Evolutionary conservation across 805 yeast species (phyloP).

Genomic region (Ogataea degrootiae): DNA sequence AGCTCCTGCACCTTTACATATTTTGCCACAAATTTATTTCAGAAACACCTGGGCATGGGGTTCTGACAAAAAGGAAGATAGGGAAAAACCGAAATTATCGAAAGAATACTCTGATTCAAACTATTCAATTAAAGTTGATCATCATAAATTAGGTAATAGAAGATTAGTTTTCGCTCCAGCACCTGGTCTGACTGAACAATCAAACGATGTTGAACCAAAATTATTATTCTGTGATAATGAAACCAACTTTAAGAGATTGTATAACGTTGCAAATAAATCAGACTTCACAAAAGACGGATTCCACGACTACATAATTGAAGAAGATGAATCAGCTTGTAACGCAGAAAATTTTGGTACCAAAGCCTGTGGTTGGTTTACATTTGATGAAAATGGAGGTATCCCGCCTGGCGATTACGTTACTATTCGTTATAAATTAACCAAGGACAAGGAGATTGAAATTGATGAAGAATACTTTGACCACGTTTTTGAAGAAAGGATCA

Average conservation of each 20-base stretch:
- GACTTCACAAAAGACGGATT: slow-evolving; percentile 82
- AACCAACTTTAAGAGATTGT: slow-evolving; percentile 68
- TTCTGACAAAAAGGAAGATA: slow-evolving; percentile 41
- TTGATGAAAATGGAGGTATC: slow-evolving; percentile 71
- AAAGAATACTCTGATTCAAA: slow-evolving; percentile 35
- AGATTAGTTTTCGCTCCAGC: slow-evolving; percentile 75
- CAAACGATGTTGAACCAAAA: slow-evolving; percentile 68
- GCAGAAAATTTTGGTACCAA: slow-evolving; percentile 75
- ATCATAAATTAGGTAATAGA: slow-evolving; percentile 63
- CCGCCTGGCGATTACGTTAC: slow-evolving; percentile 87
- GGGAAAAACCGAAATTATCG: slow-evolving; percentile 45
- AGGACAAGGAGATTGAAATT: slow-evolving; percentile 33
- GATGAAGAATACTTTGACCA: slow-evolving; percentile 74
- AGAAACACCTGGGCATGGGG: slow-evolving; percentile 97
- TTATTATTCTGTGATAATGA: slow-evolving; percentile 86
- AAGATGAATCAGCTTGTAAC: slow-evolving; percentile 55
- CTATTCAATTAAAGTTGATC: slow-evolving; percentile 54
- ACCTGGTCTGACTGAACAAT: slow-evolving; percentile 59
- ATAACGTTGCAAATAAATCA: slow-evolving; percentile 54
- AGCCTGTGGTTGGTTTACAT: slow-evolving; percentile 77
- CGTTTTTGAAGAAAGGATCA: slow-evolving; percentile 63
- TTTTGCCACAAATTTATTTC: slow-evolving; percentile 77
- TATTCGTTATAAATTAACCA: slow-evolving; percentile 63
- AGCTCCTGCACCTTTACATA: slow-evolving; percentile 82
- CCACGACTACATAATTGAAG: slow-evolving; percentile 74